Conservation (phyloP, 768 basidiomycete species). For the Suillus luteus region DNA sequence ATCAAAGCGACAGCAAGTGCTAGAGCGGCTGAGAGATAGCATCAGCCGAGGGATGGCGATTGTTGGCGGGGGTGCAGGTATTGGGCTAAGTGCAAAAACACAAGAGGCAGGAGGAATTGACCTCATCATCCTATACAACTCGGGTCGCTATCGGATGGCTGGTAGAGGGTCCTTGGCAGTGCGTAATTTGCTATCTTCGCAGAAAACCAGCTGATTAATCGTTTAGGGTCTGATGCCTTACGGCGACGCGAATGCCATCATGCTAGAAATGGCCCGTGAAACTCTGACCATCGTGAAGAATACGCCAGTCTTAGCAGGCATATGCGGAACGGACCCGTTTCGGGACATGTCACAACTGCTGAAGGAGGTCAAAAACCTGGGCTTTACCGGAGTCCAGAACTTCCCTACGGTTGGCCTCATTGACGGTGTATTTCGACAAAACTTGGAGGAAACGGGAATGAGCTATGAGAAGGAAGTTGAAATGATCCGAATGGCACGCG, state of each 20-base stretch:
- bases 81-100: slow-evolving; percentile 29
- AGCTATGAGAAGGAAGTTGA: slow-evolving; percentile 34
- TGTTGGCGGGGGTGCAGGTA: slow-evolving; percentile 28
- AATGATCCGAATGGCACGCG: slow-evolving; percentile 29
- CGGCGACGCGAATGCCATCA: slow-evolving; percentile 30
- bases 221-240: slow-evolving; percentile 31
- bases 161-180: slow-evolving; percentile 34
- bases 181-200: slow-evolving; percentile 12
- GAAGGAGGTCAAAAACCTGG: slow-evolving; percentile 27
- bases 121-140: slow-evolving; percentile 33
- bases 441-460: slow-evolving; percentile 34
- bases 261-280: slow-evolving; percentile 33
- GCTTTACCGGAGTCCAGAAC: slow-evolving; percentile 30
- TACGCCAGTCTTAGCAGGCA: slow-evolving; percentile 30
- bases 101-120: slow-evolving; percentile 31
- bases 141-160: slow-evolving; percentile 33
- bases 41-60: slow-evolving; percentile 25
- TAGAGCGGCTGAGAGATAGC: slow-evolving; percentile 17
- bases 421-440: slow-evolving; percentile 31
- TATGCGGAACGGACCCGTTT: slow-evolving; percentile 33
- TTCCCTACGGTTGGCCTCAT: slow-evolving; percentile 33
- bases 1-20: slow-evolving; percentile 22
- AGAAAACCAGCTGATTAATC: neutral
- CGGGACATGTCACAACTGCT: slow-evolving; percentile 29
- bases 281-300: slow-evolving; percentile 29